These are phyloP conservation scores for Seiridium cupressi DNA, from an alignment of 2,329 filamentous ascomycete species.

Conservation along the genomic window DNA sequence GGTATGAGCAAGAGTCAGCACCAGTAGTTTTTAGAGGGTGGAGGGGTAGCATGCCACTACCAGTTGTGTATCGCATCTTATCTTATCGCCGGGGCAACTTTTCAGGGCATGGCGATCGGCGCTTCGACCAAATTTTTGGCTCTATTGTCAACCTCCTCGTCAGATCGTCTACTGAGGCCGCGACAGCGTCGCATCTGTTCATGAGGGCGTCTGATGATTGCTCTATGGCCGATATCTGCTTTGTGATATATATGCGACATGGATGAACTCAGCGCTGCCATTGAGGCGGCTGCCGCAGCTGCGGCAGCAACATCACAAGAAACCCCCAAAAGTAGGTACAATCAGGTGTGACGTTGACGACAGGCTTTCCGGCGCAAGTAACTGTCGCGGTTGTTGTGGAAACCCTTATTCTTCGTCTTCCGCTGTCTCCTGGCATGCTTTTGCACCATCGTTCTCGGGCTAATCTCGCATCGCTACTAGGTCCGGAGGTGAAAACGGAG, in stretches of 20 bases:
- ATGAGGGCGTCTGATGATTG: neutral
- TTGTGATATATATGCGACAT: conserved; percentile 9
- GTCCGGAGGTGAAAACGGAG: conserved; percentile 23
- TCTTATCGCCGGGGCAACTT: conserved; percentile 13
- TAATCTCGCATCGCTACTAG: conserved; percentile 16
- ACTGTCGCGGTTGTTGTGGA: neutral
- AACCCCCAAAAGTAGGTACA: neutral
- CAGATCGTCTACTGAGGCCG: neutral
- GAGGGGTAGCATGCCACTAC: neutral
- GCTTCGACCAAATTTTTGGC: conserved; percentile 12
- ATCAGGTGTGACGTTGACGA: neutral
- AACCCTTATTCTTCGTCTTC: neutral
- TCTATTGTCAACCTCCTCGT: conserved; percentile 8
- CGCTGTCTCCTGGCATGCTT: neutral
- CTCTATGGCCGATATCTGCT: neutral
- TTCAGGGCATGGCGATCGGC: conserved; percentile 16
- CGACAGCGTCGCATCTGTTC: conserved; percentile 8
- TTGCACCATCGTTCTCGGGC: neutral
- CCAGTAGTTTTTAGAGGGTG: neutral
- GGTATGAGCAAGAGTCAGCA: no score
- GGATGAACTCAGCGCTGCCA: conserved; percentile 8
- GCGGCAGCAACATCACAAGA: neutral
- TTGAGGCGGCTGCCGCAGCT: conserved; percentile 7
- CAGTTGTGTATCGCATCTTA: conserved; percentile 8
- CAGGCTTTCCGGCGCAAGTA: neutral